Base-by-base conservation (phyloP, 169 alveolate genomes). In the Cryptosporidium viatorum region DNA sequence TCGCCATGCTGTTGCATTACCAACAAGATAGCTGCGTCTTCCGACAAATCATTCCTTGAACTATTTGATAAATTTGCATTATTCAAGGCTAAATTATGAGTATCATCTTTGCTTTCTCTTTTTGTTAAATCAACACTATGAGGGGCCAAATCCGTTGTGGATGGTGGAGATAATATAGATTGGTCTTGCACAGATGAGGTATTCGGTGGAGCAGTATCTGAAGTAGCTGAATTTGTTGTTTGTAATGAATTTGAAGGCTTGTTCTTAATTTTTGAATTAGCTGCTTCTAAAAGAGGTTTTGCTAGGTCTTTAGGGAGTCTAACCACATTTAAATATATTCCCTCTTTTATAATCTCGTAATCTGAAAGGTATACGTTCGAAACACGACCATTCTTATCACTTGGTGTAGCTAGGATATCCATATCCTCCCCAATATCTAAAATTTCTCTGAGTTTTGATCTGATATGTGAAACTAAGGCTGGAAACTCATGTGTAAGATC, bases 1-100 rank as follows among this genome's bases (percentile, higher is more conserved):
- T 80, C 89, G 3, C 89, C 89, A 67, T 80, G 89, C 75, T 80
- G 89, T 37, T 62, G 89, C 89, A 80, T 80, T 18, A 80, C 89
- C 9, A 69, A 80, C 33, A 80, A 18, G 6, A 80, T 80, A 9
- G 89, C 89, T 3, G 89, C 89, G 29, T 80, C 89, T 62, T 80
- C 89, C 3, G 75, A 60, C 18, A 21, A 52, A 52, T 55, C 26
- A 37, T 59, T 71, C 2, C 18, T 52, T 10, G 69, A 45, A 8
- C 18, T 23, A 51, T 29, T 52, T 6, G 52, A 18, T 55, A 10
- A 16, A 41, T 35, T 35, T 9, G 14, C 6, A 6, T 8, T 50
- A 80, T 23, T 62, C 43, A 29, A 60, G 5, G 33, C 31, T n/a
- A 59, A 41, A 9, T 16, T 59, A 3, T 21, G 70, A 26, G 41